Conservation (phyloP, 768 basidiomycete species). For the Fibroporia radiculosa region DNA sequence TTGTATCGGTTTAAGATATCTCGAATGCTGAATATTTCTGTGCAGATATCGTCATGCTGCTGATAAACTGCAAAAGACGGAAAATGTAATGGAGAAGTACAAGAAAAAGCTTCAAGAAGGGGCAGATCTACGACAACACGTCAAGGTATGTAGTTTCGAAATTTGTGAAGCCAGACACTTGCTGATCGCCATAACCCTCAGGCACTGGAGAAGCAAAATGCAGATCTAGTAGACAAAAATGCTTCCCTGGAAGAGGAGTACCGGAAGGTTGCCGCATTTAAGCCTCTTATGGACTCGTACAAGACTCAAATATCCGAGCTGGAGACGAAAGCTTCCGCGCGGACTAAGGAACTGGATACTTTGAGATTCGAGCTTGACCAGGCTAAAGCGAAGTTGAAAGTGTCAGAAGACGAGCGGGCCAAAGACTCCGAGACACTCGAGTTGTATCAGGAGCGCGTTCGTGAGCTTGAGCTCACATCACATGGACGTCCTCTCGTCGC, state of each 20-base stretch:
- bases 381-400: slow-evolving; percentile 58
- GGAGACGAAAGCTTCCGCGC: slow-evolving; percentile 60
- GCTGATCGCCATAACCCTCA: too few relatives aligned
- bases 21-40: neutral
- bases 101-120: slow-evolving; percentile 97
- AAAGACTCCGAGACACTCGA: slow-evolving; percentile 82
- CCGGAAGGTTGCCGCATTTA: slow-evolving; percentile 77
- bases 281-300: slow-evolving; percentile 88
- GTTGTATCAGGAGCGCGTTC: slow-evolving; percentile 83
- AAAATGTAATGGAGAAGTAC: slow-evolving; percentile 98
- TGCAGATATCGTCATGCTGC: slow-evolving; percentile 83
- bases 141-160: slow-evolving; percentile 74
- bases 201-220: slow-evolving; percentile 91
- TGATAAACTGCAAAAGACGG: slow-evolving; percentile 87
- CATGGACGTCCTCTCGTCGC: slow-evolving; percentile 34
- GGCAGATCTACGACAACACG: slow-evolving; percentile 78
- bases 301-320: slow-evolving; percentile 79
- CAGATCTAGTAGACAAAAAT: slow-evolving; percentile 85
- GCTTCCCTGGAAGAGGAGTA: slow-evolving; percentile 90
- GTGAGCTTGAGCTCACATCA: slow-evolving; percentile 74
- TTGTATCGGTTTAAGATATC: slow-evolving; percentile 4
- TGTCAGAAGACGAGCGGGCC: slow-evolving; percentile 58
- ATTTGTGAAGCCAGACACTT: slow-evolving; percentile 4
- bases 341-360: slow-evolving; percentile 64
- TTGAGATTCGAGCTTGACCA: slow-evolving; percentile 75